Evolutionary conservation across 768 basidiomycete species (phyloP), one percentile per base, ranked within the genome.

Genomic region (Paxillus involutus): DNA sequence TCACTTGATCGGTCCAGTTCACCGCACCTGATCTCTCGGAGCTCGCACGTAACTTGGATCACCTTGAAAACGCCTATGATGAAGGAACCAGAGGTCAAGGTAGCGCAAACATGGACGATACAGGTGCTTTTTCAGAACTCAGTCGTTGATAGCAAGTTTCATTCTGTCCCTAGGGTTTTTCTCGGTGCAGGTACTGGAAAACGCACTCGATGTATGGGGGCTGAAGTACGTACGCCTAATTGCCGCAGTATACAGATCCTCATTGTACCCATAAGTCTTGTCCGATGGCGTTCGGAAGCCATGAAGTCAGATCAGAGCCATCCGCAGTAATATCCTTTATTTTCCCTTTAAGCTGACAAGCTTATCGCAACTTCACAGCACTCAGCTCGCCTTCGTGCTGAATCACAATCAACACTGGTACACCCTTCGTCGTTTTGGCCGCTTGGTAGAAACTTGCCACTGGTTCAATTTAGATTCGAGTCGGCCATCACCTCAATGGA

Each of bases 391-490:
- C 3, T 97, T 94, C 66, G 86, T 97, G 52, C 80, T 97, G 33
- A 92, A 97, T 65, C 80, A 88, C 43, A 76, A 87, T 44, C 85
- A 90, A 49, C 94, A 96, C 63, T 97, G 94, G 94, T 91, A 90
- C 65, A 88, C 92, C 9, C 75, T 93, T 32, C 84, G 91, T 43
- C 83, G 89, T 17, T 95, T 95, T 64, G 91, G 91, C 17, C 66
- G 63, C 49, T 75, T 80, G 14, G 71, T 70, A 16, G 59, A 66
- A 44, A 73, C 76, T 48, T 85, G 82, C 12, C 85, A 91, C 67
- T 94, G 92, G 92, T 94, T 91, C 73, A 93, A 95, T 67, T 77
- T 96, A 10, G 89, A 95, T 65, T 94, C 93, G 9, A 86, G 80
- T 59, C 73, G 86, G 13, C 57, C 75, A 33, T 66, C 71, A 5